Evolutionary conservation across 1,284 basidiomycete species (phyloP).

Genomic region (Ustilago sp.): DNA sequence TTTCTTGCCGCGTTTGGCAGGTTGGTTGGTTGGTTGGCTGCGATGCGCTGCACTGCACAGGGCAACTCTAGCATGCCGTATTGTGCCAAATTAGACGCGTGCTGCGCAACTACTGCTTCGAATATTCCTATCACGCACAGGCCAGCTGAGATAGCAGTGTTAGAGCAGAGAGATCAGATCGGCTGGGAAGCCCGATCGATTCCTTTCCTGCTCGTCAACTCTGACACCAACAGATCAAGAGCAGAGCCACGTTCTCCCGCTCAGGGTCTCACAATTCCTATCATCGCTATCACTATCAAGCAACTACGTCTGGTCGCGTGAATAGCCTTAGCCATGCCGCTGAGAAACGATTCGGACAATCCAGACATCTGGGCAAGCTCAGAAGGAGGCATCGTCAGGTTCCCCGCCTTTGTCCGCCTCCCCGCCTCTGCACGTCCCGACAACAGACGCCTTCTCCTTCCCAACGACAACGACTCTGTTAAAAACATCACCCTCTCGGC

Average conservation of each 20-base stretch:
- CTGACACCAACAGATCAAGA: constrained; percentile 7
- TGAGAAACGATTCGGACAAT: too few species aligned
- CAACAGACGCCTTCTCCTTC: not conserved
- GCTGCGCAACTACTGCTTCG: not conserved
- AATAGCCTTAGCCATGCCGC: constrained; percentile 7
- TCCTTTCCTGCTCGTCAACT: not conserved
- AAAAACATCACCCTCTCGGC: constrained; percentile 10
- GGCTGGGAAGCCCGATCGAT: not conserved
- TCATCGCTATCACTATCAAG: constrained; percentile 2
- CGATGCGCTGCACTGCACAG: constrained; percentile 10
- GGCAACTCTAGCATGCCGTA: not conserved
- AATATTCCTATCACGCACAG: constrained; percentile 12
- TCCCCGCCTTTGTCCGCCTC: constrained; percentile 29
- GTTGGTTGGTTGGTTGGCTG: constrained; percentile 8
- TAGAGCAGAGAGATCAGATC: not conserved
- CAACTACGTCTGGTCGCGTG: not conserved
- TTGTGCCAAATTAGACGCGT: constrained; percentile 10
- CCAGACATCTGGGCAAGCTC: not conserved
- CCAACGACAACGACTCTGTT: constrained; percentile 9
- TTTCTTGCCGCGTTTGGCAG: constrained; percentile 1
- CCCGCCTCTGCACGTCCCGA: constrained; percentile 22
- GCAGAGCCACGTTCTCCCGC: not conserved
- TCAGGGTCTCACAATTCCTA: constrained; percentile 7
- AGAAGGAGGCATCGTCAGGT: not conserved
- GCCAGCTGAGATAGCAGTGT: not conserved